A percentile compares a stretch with the other conserved stretches of the same genome.
Evolutionary conservation across 805 yeast genomes (phyloP).

Genomic region (Ogataea henricii): DNA sequence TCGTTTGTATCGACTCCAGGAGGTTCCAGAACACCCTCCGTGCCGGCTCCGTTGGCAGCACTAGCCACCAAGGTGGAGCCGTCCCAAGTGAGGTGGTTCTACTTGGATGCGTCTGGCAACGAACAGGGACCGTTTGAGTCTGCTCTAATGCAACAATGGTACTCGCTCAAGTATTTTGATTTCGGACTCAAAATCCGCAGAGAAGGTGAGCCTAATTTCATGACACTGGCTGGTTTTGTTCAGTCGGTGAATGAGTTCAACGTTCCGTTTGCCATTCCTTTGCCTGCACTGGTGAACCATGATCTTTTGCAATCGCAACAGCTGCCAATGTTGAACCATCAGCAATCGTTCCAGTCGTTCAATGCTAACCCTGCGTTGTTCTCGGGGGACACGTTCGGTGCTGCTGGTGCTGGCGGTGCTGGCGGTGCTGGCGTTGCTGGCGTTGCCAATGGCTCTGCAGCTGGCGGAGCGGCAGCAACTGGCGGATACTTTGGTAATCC

Average conservation of each 20-base stretch:
- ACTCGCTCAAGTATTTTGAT: slow-evolving; percentile 56
- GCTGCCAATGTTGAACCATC: slow-evolving; percentile 12
- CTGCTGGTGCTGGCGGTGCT: slow-evolving; percentile 1
- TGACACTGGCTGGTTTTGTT: slow-evolving; percentile 55
- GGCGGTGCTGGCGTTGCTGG: slow-evolving; percentile 2
- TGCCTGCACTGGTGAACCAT: slow-evolving; percentile 37
- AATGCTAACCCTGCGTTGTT: slow-evolving; percentile 21
- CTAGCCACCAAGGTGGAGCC: slow-evolving; percentile 22
- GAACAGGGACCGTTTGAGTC: slow-evolving; percentile 86
- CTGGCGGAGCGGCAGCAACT: neutral
- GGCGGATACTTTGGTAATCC: slow-evolving; percentile 9
- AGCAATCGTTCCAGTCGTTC: slow-evolving; percentile 16
- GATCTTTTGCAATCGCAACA: slow-evolving; percentile 1
- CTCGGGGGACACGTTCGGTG: slow-evolving; percentile 5
- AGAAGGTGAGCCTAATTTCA: slow-evolving; percentile 51
- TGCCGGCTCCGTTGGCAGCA: slow-evolving; percentile 24
- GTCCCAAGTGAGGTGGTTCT: slow-evolving; percentile 60
- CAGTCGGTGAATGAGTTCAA: slow-evolving; percentile 46
- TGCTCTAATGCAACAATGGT: slow-evolving; percentile 77
- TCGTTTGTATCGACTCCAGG: slow-evolving; percentile 10
- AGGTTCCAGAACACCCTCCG: slow-evolving; percentile 6
- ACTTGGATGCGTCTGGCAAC: slow-evolving; percentile 66
- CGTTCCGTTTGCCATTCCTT: slow-evolving; percentile 65
- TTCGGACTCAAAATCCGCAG: slow-evolving; percentile 59
- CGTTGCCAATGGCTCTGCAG: slow-evolving; percentile 1